These are phyloP conservation scores for Botrytis paeoniae DNA, from an alignment of 2,329 filamentous ascomycete species.

Conservation along the genomic window DNA sequence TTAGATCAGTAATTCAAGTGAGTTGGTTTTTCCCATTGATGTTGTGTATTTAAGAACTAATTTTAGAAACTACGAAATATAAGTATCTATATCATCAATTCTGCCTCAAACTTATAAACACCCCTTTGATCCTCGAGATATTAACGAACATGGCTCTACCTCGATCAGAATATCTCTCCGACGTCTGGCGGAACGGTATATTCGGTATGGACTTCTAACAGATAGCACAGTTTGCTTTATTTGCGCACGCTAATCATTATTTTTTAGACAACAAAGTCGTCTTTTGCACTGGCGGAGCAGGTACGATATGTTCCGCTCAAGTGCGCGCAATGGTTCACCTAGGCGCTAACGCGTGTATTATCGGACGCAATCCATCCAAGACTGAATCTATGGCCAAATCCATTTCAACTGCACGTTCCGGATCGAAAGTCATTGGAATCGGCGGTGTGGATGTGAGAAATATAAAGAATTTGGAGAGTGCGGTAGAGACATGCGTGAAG, in stretches of 20 bases:
- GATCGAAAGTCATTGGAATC: slow-evolving; percentile 82
- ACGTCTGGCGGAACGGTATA: slow-evolving; percentile 82
- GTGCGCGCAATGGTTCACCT: slow-evolving; percentile 87
- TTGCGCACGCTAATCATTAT: slow-evolving; percentile 19
- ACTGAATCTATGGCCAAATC: slow-evolving; percentile 77
- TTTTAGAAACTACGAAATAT: too few relatives aligned
- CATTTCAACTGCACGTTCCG: slow-evolving; percentile 73
- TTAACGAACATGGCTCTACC: slow-evolving; percentile 45
- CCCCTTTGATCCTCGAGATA: background rate
- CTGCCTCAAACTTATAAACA: background rate
- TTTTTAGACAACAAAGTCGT: slow-evolving; percentile 75
- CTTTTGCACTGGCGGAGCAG: slow-evolving; percentile 93
- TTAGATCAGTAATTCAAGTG: background rate
- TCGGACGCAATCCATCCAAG: slow-evolving; percentile 86
- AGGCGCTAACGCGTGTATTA: slow-evolving; percentile 89
- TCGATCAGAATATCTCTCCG: slow-evolving; percentile 73
- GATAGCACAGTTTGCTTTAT: background rate
- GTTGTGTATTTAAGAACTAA: background rate
- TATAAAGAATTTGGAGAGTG: slow-evolving; percentile 65
- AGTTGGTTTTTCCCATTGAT: background rate
- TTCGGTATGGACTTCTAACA: slow-evolving; percentile 58
- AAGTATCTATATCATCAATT: background rate
- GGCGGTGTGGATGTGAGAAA: slow-evolving; percentile 77
- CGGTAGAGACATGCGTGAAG: slow-evolving; percentile 73
- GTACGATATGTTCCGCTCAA: slow-evolving; percentile 91